phyloP scores from a whole-genome alignment of 2,329 filamentous ascomycete genomes.

The Fusarium solani-melongenae region DNA sequence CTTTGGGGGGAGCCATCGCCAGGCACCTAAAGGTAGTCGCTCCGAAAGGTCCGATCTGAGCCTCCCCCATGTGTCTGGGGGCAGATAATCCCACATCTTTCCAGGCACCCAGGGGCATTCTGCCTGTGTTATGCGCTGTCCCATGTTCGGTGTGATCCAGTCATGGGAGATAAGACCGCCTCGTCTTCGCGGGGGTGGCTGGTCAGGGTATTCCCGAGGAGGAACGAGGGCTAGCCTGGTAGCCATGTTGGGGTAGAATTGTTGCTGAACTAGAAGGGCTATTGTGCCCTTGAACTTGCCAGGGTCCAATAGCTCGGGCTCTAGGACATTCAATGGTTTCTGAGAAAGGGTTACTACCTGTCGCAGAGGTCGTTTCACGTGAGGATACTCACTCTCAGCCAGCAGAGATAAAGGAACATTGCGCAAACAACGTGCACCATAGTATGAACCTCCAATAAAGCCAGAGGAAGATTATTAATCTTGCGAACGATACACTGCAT shows the following conservation, averaged over 20 bases:
- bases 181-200: not conserved
- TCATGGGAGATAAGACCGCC: not conserved
- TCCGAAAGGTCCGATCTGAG: not conserved
- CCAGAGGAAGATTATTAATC: conserved; percentile 48
- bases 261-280: conserved; percentile 4
- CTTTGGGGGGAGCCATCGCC: not conserved
- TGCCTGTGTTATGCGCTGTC: not conserved
- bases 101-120: not conserved
- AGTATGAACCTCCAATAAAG: conserved; percentile 49
- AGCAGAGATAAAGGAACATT: conserved; percentile 33
- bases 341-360: no score
- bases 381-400: conserved; percentile 22
- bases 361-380: no score
- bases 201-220: not conserved
- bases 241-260: conserved; percentile 7
- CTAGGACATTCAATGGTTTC: conserved; percentile 18
- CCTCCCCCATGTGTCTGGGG: not conserved
- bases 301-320: not conserved
- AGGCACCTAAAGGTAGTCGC: not conserved
- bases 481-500: conserved; percentile 49
- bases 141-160: not conserved
- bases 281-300: conserved; percentile 9
- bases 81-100: not conserved
- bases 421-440: conserved; percentile 36
- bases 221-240: not conserved